A percentile compares a stretch with the other conserved stretches of the same genome.
phyloP scores from a whole-genome alignment of 495 filamentous ascomycete species.

The Penicillium ochrochloron region DNA sequence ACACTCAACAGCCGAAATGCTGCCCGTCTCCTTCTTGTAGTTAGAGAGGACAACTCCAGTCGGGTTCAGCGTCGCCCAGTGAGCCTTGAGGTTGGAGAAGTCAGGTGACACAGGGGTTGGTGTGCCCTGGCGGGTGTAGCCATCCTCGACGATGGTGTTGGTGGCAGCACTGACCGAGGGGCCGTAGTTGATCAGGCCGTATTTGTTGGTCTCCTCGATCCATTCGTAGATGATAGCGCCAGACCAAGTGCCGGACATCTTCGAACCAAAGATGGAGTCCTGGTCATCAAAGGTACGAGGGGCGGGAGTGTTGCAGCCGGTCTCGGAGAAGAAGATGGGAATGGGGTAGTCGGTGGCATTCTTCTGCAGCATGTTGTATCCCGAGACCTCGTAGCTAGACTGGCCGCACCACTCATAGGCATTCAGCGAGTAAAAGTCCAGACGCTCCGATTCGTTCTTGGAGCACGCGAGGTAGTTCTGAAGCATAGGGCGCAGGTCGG shows the following conservation, averaged over 20 bases:
- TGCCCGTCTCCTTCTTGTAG: conserved; percentile 66
- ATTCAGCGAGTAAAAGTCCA: conserved; percentile 87
- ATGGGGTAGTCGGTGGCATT: conserved; percentile 65
- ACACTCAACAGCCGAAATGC: conserved; percentile 61
- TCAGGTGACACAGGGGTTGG: conserved; percentile 77
- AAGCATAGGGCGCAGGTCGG: conserved; percentile 78
- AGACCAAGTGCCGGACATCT: conserved; percentile 79
- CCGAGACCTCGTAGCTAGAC: conserved; percentile 65
- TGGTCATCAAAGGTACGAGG: conserved; percentile 81
- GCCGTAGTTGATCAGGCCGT: conserved; percentile 83
- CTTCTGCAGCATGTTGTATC: conserved; percentile 68
- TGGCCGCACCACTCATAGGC: conserved; percentile 87
- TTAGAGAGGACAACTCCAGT: conserved; percentile 65
- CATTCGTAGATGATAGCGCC: conserved; percentile 89
- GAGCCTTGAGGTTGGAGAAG: conserved; percentile 73
- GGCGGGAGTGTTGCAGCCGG: conserved; percentile 68
- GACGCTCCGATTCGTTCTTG: conserved; percentile 64
- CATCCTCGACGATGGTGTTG: conserved; percentile 59
- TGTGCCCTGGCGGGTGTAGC: conserved; percentile 70
- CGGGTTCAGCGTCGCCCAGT: conserved; percentile 76
- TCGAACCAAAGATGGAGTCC: conserved; percentile 68
- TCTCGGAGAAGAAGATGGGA: conserved; percentile 87
- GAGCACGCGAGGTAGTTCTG: conserved; percentile 88
- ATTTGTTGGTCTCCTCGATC: conserved; percentile 84
- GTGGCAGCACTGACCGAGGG: conserved; percentile 43